These are phyloP conservation scores for Bondarzewia mesenterica DNA, from an alignment of 1,284 basidiomycete species.

Conservation along the genomic window DNA sequence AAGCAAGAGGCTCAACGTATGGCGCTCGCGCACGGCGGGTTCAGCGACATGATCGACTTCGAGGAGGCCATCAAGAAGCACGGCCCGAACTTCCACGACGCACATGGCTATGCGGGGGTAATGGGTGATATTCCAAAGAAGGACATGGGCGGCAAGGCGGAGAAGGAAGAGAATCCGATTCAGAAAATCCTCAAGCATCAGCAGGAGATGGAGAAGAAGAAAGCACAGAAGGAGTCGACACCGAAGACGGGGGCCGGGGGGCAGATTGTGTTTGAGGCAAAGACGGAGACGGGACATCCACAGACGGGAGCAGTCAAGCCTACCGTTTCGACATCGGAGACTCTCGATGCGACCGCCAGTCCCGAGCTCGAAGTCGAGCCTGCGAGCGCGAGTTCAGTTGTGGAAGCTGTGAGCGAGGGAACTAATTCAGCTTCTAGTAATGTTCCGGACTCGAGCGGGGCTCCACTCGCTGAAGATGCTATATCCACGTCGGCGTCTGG, in stretches of 20 bases:
- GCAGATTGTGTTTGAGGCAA: slow-evolving; percentile 19
- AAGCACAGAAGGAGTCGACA: slow-evolving; percentile 19
- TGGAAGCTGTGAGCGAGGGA: too few relatives aligned
- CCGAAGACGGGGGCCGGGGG: slow-evolving; percentile 23
- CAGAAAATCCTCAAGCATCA: slow-evolving; percentile 21
- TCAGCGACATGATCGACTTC: slow-evolving; percentile 41
- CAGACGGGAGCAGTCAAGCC: slow-evolving; percentile 14
- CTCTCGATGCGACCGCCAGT: background rate
- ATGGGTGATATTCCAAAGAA: slow-evolving; percentile 28
- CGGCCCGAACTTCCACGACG: slow-evolving; percentile 36
- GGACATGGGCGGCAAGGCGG: slow-evolving; percentile 6
- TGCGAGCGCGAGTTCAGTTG: too few relatives aligned
- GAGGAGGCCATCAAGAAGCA: slow-evolving; percentile 38
- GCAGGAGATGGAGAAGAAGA: slow-evolving; percentile 19
- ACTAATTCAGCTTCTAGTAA: too few relatives aligned
- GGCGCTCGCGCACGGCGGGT: slow-evolving; percentile 43
- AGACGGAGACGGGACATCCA: slow-evolving; percentile 14
- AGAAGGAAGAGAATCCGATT: slow-evolving; percentile 21
- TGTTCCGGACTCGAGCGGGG: too few relatives aligned
- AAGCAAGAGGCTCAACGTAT: slow-evolving; percentile 46
- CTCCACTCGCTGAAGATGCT: background rate
- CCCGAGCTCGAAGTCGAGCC: background rate
- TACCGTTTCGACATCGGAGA: slow-evolving; percentile 4
- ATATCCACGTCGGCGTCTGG: background rate
- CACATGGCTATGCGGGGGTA: slow-evolving; percentile 35